Base-by-base conservation (phyloP, 331 rosid species). In the Dryas integrifolia region DNA sequence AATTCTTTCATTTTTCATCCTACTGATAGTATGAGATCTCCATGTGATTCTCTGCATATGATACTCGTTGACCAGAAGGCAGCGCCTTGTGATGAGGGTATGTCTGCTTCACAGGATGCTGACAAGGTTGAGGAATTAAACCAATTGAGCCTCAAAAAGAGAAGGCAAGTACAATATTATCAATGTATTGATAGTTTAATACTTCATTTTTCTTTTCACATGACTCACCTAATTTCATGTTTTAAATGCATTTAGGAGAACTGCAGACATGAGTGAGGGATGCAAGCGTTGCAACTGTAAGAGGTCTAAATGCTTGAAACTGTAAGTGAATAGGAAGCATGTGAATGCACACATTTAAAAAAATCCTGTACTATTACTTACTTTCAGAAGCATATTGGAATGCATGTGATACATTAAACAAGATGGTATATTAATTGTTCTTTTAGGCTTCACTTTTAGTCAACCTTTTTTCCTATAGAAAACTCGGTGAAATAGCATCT, bases 281-380 rank as follows among this genome's bases (percentile, higher is more conserved):
- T 63, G 72, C 75, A 59, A 35, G 67, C 35, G 30, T 38, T 84
- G 88, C 73, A 63, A 68, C 52, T 81, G 88, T 56, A 72, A 40
- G 65, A 85, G 67, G 58, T 72, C 78, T 50, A 18, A 60, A 45
- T 85, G 88, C 65, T 43, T 81, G 77, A 64, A 78, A 78, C 80
- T 72, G 84, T 85, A 81, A 81, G 88, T 78, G 49, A 73, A 64
- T 9, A 43, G 15, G 16, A 53, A 70, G 44, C 46, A 40, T 45
- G 52, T 7, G 2, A 5, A 51, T 7, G 16, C 49, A n/a, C 52
- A 9, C 16, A 43, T 40, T 26, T 39, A n/a, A 41, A 50, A 2
- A 6, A 5, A 18, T 70, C n/a, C 40, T 55, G 52, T 69, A 26
- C 5, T 48, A 6, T 24, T 67, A 67, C 45, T 57, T 72, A 7